Percentiles rank a stretch among this genome's conserved stretches.
Conservation (phyloP, 1,139 yeast species). For the Sugiyamaella xylanicola region DNA sequence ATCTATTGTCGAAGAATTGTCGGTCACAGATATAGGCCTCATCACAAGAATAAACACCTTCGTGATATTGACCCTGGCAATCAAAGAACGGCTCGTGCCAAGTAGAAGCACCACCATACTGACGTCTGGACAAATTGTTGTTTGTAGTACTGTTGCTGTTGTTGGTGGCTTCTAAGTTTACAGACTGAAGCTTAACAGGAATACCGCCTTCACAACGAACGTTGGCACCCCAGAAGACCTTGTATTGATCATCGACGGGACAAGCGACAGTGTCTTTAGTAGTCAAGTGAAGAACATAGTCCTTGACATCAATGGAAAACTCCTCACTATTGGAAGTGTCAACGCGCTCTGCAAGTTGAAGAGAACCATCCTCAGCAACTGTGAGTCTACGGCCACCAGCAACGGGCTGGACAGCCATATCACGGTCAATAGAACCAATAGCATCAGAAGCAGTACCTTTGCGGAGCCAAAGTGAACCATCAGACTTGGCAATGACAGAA, state of each 20-base stretch:
- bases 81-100: conserved; percentile 15
- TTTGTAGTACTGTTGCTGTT: conserved; percentile 1
- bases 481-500: conserved; percentile 19
- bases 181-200: conserved; percentile 16
- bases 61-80: conserved; percentile 3
- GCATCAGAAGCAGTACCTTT: conserved; percentile 15
- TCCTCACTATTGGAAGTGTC: conserved; percentile 13
- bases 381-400: conserved; percentile 20
- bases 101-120: neutral
- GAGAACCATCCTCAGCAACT: conserved; percentile 21
- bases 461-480: conserved; percentile 23
- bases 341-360: conserved; percentile 16
- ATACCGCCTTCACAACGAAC: conserved; percentile 16
- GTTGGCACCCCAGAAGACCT: conserved; percentile 22
- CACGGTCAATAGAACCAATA: conserved; percentile 16
- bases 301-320: conserved; percentile 21
- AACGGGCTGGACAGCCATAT: conserved; percentile 18
- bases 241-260: conserved; percentile 19
- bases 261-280: conserved; percentile 19
- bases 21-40: conserved; percentile 14
- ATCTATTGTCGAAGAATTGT: conserved; percentile 10
- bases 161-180: conserved; percentile 3
- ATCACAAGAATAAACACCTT: conserved; percentile 3
- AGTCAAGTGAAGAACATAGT: conserved; percentile 21
- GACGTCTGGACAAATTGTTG: neutral